Percentiles rank a stretch among this genome's conserved stretches.
phyloP scores from a whole-genome alignment of 208 protist species.

The Leishmania martiniquensis region DNA sequence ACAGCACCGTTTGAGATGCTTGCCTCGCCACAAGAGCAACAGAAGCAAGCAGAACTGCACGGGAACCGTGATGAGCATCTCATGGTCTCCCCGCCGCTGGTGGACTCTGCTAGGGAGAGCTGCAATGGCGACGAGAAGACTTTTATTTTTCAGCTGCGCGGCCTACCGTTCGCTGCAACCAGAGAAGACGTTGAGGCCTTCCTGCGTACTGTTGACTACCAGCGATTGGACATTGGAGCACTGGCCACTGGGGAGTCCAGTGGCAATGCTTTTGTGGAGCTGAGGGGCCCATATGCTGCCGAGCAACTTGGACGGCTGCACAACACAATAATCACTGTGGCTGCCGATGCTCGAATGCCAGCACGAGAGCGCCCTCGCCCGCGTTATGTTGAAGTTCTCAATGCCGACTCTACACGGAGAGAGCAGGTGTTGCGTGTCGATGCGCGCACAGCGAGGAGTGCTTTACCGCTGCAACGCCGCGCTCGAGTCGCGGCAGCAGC shows the following conservation, averaged over 20 bases:
- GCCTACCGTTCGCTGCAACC: conserved; percentile 63
- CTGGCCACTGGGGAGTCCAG: conserved; percentile 49
- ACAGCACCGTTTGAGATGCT: not conserved
- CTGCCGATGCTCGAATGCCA: not conserved
- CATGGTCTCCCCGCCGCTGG: not conserved
- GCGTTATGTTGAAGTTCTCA: conserved; percentile 21
- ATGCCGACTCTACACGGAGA: not conserved
- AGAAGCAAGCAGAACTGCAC: conserved; percentile 1
- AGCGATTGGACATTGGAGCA: conserved; percentile 46
- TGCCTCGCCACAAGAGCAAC: not conserved
- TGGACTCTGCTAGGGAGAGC: not conserved
- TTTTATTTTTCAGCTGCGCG: conserved; percentile 65
- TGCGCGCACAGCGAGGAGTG: not conserved
- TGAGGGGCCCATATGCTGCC: conserved; percentile 17
- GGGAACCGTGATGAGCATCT: not conserved
- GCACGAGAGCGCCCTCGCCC: conserved; percentile 5
- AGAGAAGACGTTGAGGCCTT: conserved; percentile 62
- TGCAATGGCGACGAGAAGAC: not conserved
- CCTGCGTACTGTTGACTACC: conserved; percentile 34
- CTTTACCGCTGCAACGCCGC: not conserved
- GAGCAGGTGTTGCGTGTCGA: conserved; percentile 2
- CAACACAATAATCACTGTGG: conserved; percentile 8
- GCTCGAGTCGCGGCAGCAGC: not conserved
- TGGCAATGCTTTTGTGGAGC: conserved; percentile 74
- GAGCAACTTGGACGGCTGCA: not conserved